Conservation (phyloP, 75 land plant genomes). For the Pinus albicaulis region DNA sequence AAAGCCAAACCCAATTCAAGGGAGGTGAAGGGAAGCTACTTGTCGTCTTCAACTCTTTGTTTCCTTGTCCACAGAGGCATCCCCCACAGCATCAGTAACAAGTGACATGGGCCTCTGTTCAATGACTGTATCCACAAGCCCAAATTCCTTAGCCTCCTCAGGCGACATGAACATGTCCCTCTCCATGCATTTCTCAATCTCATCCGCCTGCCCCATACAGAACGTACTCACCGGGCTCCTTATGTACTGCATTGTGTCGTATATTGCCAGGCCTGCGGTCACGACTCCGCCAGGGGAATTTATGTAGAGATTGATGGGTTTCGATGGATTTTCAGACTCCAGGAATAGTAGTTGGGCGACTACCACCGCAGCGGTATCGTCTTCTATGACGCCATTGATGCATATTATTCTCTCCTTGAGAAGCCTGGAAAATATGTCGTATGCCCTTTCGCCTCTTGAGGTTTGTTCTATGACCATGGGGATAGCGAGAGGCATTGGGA, state of each 20-base stretch:
- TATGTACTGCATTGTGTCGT: constrained; percentile 54
- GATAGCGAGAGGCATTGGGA: no score
- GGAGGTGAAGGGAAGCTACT: neutral
- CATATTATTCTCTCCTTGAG: constrained; percentile 46
- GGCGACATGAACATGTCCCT: constrained; percentile 95
- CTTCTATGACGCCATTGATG: constrained; percentile 43
- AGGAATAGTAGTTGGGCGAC: constrained; percentile 47
- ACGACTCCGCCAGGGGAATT: constrained; percentile 44
- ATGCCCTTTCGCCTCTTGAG: constrained; percentile 44
- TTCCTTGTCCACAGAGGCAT: neutral
- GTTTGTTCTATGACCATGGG: constrained; percentile 54
- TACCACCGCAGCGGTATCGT: constrained; percentile 44
- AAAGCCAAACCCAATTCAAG: neutral
- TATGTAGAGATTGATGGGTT: constrained; percentile 46
- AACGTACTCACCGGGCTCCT: constrained; percentile 49
- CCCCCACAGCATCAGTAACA: constrained; percentile 75
- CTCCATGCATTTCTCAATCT: constrained; percentile 78
- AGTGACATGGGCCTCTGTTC: constrained; percentile 69
- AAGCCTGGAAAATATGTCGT: constrained; percentile 44
- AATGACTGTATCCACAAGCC: constrained; percentile 86
- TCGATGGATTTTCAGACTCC: constrained; percentile 42
- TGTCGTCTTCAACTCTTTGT: constrained; percentile 13
- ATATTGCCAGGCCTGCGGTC: constrained; percentile 43
- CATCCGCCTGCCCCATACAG: constrained; percentile 41
- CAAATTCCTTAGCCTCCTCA: constrained; percentile 86